Conservation (phyloP, 2,329 filamentous ascomycete genomes). For the Talaromyces sp. region DNA sequence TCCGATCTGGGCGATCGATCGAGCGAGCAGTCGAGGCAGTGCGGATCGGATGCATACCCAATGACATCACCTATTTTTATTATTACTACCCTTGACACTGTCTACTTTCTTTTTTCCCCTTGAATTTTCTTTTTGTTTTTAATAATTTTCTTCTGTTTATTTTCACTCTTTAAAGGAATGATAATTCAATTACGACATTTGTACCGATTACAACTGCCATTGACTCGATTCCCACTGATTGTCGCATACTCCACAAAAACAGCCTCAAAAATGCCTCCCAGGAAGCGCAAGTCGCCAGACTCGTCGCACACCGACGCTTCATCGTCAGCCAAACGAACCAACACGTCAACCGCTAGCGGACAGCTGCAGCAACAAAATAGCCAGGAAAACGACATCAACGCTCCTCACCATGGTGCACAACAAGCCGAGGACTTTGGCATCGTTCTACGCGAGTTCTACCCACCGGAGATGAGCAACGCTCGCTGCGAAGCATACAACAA, state of each 20-base stretch:
- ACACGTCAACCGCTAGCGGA: background rate
- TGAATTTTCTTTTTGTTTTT: background rate
- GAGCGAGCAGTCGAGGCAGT: background rate
- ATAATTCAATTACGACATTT: no score
- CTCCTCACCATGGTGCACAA: conserved; percentile 32
- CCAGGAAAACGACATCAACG: background rate
- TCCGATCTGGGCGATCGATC: background rate
- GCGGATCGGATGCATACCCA: conserved; percentile 1
- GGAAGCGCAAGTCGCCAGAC: conserved; percentile 3
- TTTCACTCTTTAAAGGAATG: no score
- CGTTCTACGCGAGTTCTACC: conserved; percentile 72
- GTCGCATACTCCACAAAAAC: background rate
- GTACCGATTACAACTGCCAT: background rate
- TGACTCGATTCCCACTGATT: background rate
- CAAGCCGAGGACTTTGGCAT: conserved; percentile 54
- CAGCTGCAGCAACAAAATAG: background rate
- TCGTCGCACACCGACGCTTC: background rate
- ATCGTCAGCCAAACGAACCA: background rate
- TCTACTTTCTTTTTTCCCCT: background rate
- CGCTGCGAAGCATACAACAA: conserved; percentile 70
- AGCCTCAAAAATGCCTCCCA: background rate
- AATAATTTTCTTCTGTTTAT: background rate
- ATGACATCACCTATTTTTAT: conserved; percentile 4
- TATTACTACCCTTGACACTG: no score
- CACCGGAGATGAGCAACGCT: conserved; percentile 77